These are phyloP conservation scores for Mycena leptocephala DNA, from an alignment of 768 basidiomycete species.

Conservation along the genomic window DNA sequence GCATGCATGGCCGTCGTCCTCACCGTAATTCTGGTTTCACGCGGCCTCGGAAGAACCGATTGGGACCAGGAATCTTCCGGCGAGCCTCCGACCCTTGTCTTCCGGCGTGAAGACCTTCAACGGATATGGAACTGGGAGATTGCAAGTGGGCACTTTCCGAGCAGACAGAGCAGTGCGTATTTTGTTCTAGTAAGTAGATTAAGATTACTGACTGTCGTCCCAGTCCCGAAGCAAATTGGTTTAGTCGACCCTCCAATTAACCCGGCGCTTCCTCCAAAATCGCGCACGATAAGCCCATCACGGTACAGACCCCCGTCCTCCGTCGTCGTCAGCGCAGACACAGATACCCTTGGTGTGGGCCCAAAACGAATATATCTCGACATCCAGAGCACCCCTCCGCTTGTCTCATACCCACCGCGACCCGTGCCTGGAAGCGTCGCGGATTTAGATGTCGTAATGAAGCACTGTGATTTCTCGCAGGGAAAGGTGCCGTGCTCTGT, in stretches of 20 bases:
- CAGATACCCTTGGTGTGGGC: conserved; percentile 77
- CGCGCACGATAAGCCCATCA: conserved; percentile 62
- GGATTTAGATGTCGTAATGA: conserved; percentile 91
- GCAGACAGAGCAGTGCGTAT: conserved; percentile 74
- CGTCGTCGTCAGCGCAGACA: conserved; percentile 54
- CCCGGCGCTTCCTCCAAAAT: conserved; percentile 75
- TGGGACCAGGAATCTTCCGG: conserved; percentile 60
- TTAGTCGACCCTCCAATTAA: conserved; percentile 71
- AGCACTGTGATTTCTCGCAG: conserved; percentile 87
- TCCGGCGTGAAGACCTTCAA: conserved; percentile 79
- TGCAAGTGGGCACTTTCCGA: conserved; percentile 91
- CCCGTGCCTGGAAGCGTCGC: conserved; percentile 88
- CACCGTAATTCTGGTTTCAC: conserved; percentile 62
- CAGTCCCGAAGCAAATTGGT: conserved; percentile 79
- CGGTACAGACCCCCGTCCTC: conserved; percentile 63
- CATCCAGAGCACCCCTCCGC: conserved; percentile 70
- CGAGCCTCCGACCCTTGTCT: conserved; percentile 82
- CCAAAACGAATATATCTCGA: conserved; percentile 85
- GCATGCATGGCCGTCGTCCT: conserved; percentile 68
- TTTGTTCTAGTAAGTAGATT: conserved; percentile 25
- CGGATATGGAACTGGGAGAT: conserved; percentile 97
- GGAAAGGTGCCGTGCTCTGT: conserved; percentile 66
- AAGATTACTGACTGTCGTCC: conserved; percentile 21
- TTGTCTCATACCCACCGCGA: conserved; percentile 87
- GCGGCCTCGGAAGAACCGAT: conserved; percentile 58